Percentiles rank a stretch among this genome's conserved stretches.
Evolutionary conservation across 495 filamentous ascomycete species (phyloP).

Genomic region (Aspergillus cavernicola): DNA sequence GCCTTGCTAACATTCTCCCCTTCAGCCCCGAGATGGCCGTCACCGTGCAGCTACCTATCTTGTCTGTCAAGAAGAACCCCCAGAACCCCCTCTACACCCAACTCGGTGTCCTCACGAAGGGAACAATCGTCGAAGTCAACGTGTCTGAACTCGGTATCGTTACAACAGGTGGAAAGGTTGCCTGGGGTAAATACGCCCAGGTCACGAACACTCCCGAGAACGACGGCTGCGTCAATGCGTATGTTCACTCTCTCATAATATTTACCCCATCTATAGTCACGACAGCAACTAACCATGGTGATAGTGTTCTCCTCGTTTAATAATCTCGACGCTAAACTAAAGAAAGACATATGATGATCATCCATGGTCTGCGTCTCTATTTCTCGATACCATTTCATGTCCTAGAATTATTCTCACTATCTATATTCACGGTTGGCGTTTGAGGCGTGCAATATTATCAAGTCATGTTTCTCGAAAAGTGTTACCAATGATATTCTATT

Average conservation of each 20-base stretch:
- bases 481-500: neutral
- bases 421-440: slow-evolving; percentile 12
- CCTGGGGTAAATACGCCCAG: slow-evolving; percentile 87
- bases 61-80: slow-evolving; percentile 97
- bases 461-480: slow-evolving; percentile 11
- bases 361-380: neutral
- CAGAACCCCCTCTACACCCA: slow-evolving; percentile 94
- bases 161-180: slow-evolving; percentile 88
- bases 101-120: slow-evolving; percentile 88
- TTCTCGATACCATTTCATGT: slow-evolving; percentile 11
- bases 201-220: slow-evolving; percentile 68
- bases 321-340: neutral
- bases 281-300: neutral
- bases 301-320: slow-evolving; percentile 18
- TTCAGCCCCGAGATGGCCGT: slow-evolving; percentile 70
- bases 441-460: slow-evolving; percentile 1
- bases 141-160: slow-evolving; percentile 90
- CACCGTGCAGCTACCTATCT: slow-evolving; percentile 89
- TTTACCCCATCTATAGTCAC: neutral
- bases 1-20: slow-evolving; percentile 16
- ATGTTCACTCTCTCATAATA: slow-evolving; percentile 16
- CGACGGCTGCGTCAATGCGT: slow-evolving; percentile 75
- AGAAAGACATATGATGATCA: neutral
- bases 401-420: slow-evolving; percentile 5
- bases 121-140: slow-evolving; percentile 95